phyloP scores from a whole-genome alignment of 208 protist genomes.

The Trypanosoma lewisi region DNA sequence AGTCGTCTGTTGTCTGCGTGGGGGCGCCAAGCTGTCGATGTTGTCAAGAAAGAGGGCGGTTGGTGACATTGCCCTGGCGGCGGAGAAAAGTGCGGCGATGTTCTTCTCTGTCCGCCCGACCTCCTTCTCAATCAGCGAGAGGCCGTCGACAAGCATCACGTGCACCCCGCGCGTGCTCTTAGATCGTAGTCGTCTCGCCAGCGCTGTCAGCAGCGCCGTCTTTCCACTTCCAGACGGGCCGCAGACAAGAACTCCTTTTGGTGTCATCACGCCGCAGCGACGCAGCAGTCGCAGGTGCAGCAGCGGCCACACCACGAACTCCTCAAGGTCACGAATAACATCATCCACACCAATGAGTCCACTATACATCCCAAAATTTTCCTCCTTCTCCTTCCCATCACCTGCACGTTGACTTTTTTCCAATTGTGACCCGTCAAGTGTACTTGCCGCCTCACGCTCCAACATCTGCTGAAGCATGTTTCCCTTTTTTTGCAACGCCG shows the following conservation, averaged over 20 bases:
- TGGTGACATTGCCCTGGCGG: constrained; percentile 65
- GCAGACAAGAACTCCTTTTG: constrained; percentile 77
- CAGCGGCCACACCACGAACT: constrained; percentile 80
- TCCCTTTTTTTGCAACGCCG: constrained; percentile 1
- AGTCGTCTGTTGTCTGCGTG: constrained; percentile 42
- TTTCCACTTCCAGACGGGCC: constrained; percentile 84
- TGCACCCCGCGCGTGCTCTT: constrained; percentile 26
- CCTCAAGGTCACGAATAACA: constrained; percentile 53
- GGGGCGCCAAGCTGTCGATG: constrained; percentile 86
- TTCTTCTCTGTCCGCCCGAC: constrained; percentile 88
- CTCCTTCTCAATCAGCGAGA: constrained; percentile 83
- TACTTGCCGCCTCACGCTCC: constrained; percentile 14
- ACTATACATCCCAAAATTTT: constrained; percentile 21
- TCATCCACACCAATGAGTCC: constrained; percentile 63
- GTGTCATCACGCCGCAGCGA: constrained; percentile 35
- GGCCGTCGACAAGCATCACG: constrained; percentile 71
- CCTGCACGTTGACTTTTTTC: constrained; percentile 21
- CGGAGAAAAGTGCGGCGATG: constrained; percentile 76
- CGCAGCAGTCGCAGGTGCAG: constrained; percentile 44
- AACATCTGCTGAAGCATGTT: constrained; percentile 7
- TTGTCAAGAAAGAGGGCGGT: constrained; percentile 91
- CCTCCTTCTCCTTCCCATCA: constrained; percentile 9
- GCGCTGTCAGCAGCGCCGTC: constrained; percentile 67
- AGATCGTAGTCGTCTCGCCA: constrained; percentile 45
- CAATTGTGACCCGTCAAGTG: neutral